Evolutionary conservation across 371 early-diverging fungal species (phyloP), one percentile per base, ranked within the genome.

Genomic region (Mucor plumbeus): DNA sequence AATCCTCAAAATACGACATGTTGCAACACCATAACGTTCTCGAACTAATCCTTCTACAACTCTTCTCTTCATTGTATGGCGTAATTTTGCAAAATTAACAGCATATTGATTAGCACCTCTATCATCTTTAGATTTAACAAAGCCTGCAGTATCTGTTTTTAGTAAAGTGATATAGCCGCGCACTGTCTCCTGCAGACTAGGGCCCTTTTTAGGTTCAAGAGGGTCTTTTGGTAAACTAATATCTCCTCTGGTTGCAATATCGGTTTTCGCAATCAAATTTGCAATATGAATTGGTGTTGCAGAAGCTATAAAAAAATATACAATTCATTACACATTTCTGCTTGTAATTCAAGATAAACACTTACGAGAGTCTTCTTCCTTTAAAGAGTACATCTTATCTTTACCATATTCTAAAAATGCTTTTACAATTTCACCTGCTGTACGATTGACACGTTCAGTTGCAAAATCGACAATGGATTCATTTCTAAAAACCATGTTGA

Each of bases 401-500:
- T 88, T 87, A 13, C 77, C 76, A 54, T 77, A 61, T 13, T 81
- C 78, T 43, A 94, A 73, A 33, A 94, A 81, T 6, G 83, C 64
- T 62, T 84, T 78, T 59, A 93, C 74, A 39, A 95, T 78, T 40
- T 79, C 81, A 36, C 83, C 88, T 6, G 93, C 94, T 10, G 86
- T 85, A 9, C 77, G 66, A 73, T 93, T 95, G 72, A 92, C 82
- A 50, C 88, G 84, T 34, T 76, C 79, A 21, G 82, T 79, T 36
- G 87, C 91, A 63, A 88, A 81, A 41, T 87, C 84, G 11, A 89
- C 85, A 59, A 96, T 76, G 19, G 81, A 89, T 67, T 81, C 85
- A 69, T 93, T 95, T 67, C 96, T 88, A 64, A 91, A 81, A 21
- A 87, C 75, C 64, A 94, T 87, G 65, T 91, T 92, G 70, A 90